Base-by-base conservation (phyloP, 768 basidiomycete genomes). In the Leccinum sublutescens region DNA sequence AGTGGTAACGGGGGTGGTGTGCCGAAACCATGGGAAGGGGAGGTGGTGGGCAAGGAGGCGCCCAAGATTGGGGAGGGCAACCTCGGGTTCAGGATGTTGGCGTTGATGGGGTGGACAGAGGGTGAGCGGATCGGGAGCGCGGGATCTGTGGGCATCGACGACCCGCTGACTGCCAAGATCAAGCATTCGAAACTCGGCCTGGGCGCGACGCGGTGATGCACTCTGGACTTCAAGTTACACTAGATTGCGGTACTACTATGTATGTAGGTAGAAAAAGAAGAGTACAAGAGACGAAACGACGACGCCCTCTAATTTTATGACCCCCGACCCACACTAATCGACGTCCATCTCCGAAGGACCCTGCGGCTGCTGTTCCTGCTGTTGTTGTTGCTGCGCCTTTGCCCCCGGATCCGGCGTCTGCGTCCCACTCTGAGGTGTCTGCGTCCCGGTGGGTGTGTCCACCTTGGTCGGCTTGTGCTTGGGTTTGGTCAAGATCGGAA, bases 31-130 rank as follows among this genome's bases (percentile, higher is more conserved):
- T 79, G 76, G 50, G 95, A 97, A 34, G 95, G 95, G 27, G 93
- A 95, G 53, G 86, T 87, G 63, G 93, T 97, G 50, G 95, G 95
- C 15, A 88, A 88, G 79, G 86, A 87, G 51, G 93, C 92, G 14
- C 90, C 90, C 2, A 93, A 87, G 76, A 88, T 98, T 55, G 87
- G 83, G 14, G 78, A 82, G 62, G 76, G 83, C 2, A 98, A 98
- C 65, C 68, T 95, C 52, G 96, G 96, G 0, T 97, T 96, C 77
- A 84, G 76, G 75, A 83, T 98, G 85, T 71, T 98, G 62, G 85
- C 87, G 15, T 78, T 82, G 60, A 97, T 98, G 95, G 95, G 95
- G 45, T 96, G 94, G 94, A 71, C 83, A 3, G 91, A 93, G 66
- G 94, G 94, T 0, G 80, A 85, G 45, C 77, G 81, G 12, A 94